Evolutionary conservation across 345 rosid genomes (phyloP), one percentile per base, ranked within the genome.

Genomic region (Corymbia maculata): DNA sequence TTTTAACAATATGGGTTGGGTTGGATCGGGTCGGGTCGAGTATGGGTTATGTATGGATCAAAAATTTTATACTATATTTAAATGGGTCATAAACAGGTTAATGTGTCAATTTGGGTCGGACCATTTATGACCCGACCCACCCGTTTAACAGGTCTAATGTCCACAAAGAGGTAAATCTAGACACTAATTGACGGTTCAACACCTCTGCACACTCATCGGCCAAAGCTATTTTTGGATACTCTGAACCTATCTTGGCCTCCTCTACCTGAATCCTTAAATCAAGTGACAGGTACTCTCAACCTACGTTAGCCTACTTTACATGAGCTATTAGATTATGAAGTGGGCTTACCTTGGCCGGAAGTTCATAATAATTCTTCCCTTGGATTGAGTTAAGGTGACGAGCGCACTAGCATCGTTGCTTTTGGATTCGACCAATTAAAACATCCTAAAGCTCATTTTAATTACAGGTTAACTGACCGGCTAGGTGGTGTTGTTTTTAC

Each of bases 281-380:
- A n/a, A 64, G 75, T 64, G 36, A 64, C 4, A 0, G 1, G 36
- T 13, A 13, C 2, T 28, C 36, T 17, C 30, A 0, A 64, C 2
- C 70, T 64, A 64, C 0, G 42, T 64, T n/a, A 64, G 36, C 36
- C 17, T 36, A 64, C 75, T n/a, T 64, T 0, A n/a, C 5, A 64
- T n/a, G 42, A 64, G 8, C 10, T 8, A 16, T 64, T 64, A 64
- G 75, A 64, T 64, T 64, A n/a, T 64, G 2, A 64, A 64, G 5
- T n/a, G 9, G 2, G 1, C 9, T n/a, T 8, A 64, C 0, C 0
- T 64, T 12, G 2, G 75, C 36, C 32, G 7, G 5, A 64, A 64
- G 42, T 64, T 13, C 0, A 64, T 64, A 1, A 64, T 64, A n/a
- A n/a, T 64, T 13, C 42, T 64, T 64, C 13, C 21, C 8, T 8